phyloP scores from a whole-genome alignment of 179 eudicot genomes.

The Spinacia oleracea region DNA sequence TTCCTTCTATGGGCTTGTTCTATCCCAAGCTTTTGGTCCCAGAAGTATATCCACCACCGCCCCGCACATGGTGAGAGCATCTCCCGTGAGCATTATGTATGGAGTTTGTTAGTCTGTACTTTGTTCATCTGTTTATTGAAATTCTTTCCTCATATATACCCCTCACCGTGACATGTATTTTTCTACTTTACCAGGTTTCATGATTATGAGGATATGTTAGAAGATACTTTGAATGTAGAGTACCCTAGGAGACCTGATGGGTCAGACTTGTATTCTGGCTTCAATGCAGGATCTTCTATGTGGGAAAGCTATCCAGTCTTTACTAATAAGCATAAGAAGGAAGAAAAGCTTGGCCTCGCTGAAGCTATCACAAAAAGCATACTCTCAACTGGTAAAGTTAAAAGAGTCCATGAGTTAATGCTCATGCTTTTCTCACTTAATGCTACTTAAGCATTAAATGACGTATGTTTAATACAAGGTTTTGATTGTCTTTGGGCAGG shows the following conservation, averaged over 20 bases:
- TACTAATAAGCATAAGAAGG: conserved; percentile 62
- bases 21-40: conserved; percentile 95
- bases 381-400: conserved; percentile 65
- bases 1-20: conserved; percentile 98
- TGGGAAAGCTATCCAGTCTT: conserved; percentile 83
- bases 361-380: conserved; percentile 97
- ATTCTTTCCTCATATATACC: conserved; percentile 10
- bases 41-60: conserved; percentile 92
- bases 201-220: conserved; percentile 93
- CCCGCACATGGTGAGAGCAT: conserved; percentile 73
- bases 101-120: conserved; percentile 9
- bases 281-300: conserved; percentile 60
- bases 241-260: conserved; percentile 71
- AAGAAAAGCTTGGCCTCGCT: conserved; percentile 90
- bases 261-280: conserved; percentile 62
- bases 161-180: not conserved
- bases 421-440: not conserved
- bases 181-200: conserved; percentile 59
- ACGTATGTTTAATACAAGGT: conserved; percentile 1
- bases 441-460: not conserved
- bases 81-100: conserved; percentile 14
- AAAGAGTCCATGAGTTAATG: conserved; percentile 1
- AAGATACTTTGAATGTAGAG: conserved; percentile 77
- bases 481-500: conserved; percentile 45
- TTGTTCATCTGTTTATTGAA: not conserved